These are phyloP conservation scores for Glycine latifolia DNA, from an alignment of 306 rosid genomes.

Conservation along the genomic window DNA sequence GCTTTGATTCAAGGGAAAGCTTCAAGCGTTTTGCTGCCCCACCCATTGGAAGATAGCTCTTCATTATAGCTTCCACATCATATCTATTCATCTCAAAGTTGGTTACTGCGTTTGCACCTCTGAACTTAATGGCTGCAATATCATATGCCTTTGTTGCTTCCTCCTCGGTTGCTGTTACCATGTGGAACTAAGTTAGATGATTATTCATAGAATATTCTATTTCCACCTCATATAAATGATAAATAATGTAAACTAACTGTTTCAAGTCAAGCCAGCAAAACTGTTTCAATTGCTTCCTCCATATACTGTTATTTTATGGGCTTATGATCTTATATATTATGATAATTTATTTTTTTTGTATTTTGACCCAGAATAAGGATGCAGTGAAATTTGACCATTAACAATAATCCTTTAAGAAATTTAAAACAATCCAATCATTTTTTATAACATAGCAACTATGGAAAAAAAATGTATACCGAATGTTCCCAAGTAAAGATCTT, in stretches of 20 bases:
- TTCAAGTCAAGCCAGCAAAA: background rate
- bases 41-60: too few species aligned
- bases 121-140: too few species aligned
- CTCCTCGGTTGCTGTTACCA: too few species aligned
- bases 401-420: background rate
- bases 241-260: background rate
- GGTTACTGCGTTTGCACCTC: too few species aligned
- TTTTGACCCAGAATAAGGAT: background rate
- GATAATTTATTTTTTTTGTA: background rate
- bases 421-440: background rate
- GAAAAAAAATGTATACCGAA: slow-evolving; percentile 61
- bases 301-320: background rate
- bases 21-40: too few species aligned
- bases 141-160: too few species aligned
- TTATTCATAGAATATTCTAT: too few species aligned
- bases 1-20: slow-evolving; percentile 46
- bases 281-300: too few species aligned
- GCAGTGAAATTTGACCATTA: background rate
- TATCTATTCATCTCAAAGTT: too few species aligned
- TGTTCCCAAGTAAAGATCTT: slow-evolving; percentile 92
- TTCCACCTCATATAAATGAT: background rate
- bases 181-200: too few species aligned
- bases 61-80: too few species aligned
- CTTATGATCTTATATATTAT: background rate
- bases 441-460: background rate